Evolutionary conservation across 1,139 yeast genomes (phyloP), one percentile per base, ranked within the genome.

Genomic region (Scheffersomyces titani): DNA sequence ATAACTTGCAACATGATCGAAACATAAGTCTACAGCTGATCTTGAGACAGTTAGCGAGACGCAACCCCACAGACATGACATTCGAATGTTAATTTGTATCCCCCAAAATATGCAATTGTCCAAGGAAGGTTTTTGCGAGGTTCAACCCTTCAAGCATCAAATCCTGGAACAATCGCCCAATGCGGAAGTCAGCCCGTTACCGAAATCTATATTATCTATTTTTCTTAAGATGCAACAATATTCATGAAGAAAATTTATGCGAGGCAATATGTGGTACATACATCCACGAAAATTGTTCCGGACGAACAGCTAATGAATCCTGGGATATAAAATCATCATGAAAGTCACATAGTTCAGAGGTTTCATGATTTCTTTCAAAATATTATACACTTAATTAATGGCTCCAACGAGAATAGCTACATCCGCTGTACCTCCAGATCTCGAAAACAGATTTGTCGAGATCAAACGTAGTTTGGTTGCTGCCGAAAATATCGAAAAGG

Each of bases 401-500:
- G 19, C 49, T 19, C 49, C 49, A 19, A 20, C 24, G 7, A 46
- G 24, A 46, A 5, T 46, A 19, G n/a, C 19, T 46, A 16, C 20
- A 6, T 9, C 49, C 2, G n/a, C 19, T 13, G 19, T 16, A 19
- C 24, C 49, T 18, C 49, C 49, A 46, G 70, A 52, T 44, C 57
- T 64, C 16, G 63, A 60, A 7, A 51, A 58, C 5, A 58, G 65
- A 22, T 65, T 59, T 45, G 51, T 55, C 6, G 59, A 52, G 4
- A 30, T 65, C 40, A 70, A 70, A 52, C 56, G 59, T 22, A 53
- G 53, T 7, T 59, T 67, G 19, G 68, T 70, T 19, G 61, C 62
- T 44, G 69, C 70, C 2, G 68, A 67, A 54, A 61, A 70, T 51
- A 59, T 58, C 16, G 63, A 60, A 46, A 63, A 60, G 44, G 72